phyloP scores from a whole-genome alignment of 495 filamentous ascomycete species.

The Entonaema liquescens region DNA sequence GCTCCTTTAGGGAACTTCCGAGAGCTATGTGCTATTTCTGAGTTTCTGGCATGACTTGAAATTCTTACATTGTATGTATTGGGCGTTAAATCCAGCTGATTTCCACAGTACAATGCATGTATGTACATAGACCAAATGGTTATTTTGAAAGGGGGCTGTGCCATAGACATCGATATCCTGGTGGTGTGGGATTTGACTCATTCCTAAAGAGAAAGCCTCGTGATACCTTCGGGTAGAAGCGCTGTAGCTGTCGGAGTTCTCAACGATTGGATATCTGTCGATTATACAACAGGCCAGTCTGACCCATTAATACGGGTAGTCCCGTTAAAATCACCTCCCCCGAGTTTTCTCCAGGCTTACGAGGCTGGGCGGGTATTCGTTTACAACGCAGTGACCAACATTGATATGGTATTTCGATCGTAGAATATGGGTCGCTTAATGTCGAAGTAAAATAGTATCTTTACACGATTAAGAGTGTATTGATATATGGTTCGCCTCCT shows the following conservation, averaged over 20 bases:
- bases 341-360: constrained; percentile 3
- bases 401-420: not conserved
- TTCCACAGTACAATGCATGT: not conserved
- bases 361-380: not conserved
- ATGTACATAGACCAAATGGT: not conserved
- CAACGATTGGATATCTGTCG: not conserved
- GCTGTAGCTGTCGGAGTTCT: not conserved
- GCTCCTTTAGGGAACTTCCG: not conserved
- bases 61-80: too few relatives aligned
- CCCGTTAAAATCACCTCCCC: not conserved
- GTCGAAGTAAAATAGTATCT: not conserved
- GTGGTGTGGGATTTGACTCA: not conserved
- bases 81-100: too few relatives aligned
- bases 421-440: not conserved
- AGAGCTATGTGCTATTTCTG: not conserved
- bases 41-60: not conserved
- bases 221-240: not conserved
- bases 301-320: not conserved
- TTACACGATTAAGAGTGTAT: not conserved
- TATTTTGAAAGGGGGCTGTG: not conserved
- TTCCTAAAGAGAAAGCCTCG: not conserved
- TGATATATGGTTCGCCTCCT: not conserved
- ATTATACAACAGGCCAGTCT: not conserved
- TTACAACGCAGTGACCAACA: not conserved
- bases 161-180: not conserved